These are phyloP conservation scores for Papilionanthe hybrid DNA, from an alignment of 116 monocot genomes.

Conservation along the genomic window DNA sequence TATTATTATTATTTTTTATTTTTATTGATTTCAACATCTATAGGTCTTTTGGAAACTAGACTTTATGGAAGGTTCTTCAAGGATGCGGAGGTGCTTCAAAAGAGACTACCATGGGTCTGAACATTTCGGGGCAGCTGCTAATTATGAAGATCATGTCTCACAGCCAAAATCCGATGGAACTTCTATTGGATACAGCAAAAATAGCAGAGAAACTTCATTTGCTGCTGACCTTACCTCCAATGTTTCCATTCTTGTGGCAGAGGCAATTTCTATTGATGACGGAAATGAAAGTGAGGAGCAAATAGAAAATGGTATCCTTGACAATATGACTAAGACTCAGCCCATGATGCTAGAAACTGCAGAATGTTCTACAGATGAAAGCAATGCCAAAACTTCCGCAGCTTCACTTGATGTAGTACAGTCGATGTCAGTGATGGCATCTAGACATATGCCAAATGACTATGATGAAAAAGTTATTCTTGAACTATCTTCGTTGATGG, in stretches of 20 bases:
- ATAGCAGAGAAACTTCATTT: conserved; percentile 38
- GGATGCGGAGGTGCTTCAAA: conserved; percentile 84
- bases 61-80: conserved; percentile 73
- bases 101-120: conserved; percentile 79
- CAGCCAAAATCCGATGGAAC: conserved; percentile 26
- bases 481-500: conserved; percentile 80
- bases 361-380: conserved; percentile 36
- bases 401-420: conserved; percentile 39
- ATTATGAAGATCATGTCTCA: conserved; percentile 51
- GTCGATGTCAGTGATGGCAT: conserved; percentile 31
- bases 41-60: conserved; percentile 94
- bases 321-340: conserved; percentile 31
- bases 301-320: conserved; percentile 37
- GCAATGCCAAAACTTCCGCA: conserved; percentile 31
- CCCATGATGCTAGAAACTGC: conserved; percentile 20
- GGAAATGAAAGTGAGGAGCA: conserved; percentile 67
- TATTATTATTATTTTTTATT: neutral
- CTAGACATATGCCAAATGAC: conserved; percentile 63
- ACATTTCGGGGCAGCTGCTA: conserved; percentile 90
- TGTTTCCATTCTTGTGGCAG: conserved; percentile 60
- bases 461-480: conserved; percentile 79
- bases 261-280: conserved; percentile 68
- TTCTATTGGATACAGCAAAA: conserved; percentile 17
- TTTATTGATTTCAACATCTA: conserved; percentile 5
- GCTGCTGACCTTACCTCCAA: conserved; percentile 45